A percentile compares a stretch with the other conserved stretches of the same genome.
Evolutionary conservation across 495 filamentous ascomycete species (phyloP).

Genomic region (Penicillium cataractarum): DNA sequence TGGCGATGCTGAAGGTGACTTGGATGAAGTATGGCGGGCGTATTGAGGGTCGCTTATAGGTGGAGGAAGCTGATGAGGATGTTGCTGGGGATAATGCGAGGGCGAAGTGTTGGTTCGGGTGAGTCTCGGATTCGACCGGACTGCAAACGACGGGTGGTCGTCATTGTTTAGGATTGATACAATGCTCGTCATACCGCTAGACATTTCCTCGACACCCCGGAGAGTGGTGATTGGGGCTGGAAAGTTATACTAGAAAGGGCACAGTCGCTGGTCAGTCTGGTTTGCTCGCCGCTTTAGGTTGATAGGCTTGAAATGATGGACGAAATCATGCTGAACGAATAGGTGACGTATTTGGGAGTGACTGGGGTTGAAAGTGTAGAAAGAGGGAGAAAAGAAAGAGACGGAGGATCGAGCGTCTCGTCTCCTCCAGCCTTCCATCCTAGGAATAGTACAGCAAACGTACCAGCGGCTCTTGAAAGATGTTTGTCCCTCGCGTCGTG

Average conservation of each 20-base stretch:
- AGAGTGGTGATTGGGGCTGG: slow-evolving; percentile 24
- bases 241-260: slow-evolving; percentile 27
- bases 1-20: slow-evolving; percentile 34
- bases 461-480: slow-evolving; percentile 43
- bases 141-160: slow-evolving; percentile 52
- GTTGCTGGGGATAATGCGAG: slow-evolving; percentile 31
- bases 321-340: slow-evolving; percentile 17
- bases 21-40: slow-evolving; percentile 31
- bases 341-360: background rate
- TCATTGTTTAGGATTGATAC: slow-evolving; percentile 56
- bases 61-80: slow-evolving; percentile 34
- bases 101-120: slow-evolving; percentile 36
- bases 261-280: slow-evolving; percentile 17
- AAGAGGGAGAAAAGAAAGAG: background rate
- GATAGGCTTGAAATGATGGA: slow-evolving; percentile 18
- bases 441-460: slow-evolving; percentile 27
- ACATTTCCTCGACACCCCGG: slow-evolving; percentile 35
- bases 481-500: slow-evolving; percentile 44
- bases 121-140: slow-evolving; percentile 46
- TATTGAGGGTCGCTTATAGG: slow-evolving; percentile 23
- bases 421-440: slow-evolving; percentile 9
- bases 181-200: slow-evolving; percentile 41
- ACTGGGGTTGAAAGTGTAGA: slow-evolving; percentile 8
- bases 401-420: slow-evolving; percentile 18
- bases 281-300: slow-evolving; percentile 1